phyloP scores from a whole-genome alignment of 495 filamentous ascomycete genomes.

The Hypoxylon subgilvum region DNA sequence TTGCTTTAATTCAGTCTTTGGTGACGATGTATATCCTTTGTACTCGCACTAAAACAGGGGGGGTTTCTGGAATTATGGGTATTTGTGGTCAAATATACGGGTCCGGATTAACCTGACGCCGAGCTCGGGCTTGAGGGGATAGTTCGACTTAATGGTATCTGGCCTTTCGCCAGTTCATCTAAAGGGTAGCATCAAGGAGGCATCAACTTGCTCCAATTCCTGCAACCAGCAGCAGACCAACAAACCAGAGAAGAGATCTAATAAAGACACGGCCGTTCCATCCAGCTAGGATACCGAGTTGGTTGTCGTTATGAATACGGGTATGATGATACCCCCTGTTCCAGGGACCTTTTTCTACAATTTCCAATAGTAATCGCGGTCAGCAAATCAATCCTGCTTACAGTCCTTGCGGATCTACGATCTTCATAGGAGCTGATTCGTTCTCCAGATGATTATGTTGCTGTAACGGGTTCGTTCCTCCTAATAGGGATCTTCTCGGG shows the following conservation, averaged over 20 bases:
- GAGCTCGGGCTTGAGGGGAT: too few relatives aligned
- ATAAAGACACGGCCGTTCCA: background rate
- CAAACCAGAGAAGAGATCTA: background rate
- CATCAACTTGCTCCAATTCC: background rate
- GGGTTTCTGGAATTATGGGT: too few relatives aligned
- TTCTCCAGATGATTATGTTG: background rate
- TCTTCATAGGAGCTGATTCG: background rate
- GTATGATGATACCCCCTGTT: background rate
- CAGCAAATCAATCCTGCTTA: constrained; percentile 1
- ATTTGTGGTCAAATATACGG: too few relatives aligned
- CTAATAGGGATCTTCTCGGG: background rate
- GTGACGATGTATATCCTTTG: too few relatives aligned
- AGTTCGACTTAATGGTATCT: background rate
- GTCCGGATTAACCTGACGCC: too few relatives aligned
- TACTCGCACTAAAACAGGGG: too few relatives aligned
- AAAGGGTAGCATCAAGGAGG: background rate
- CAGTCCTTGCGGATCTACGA: constrained; percentile 11
- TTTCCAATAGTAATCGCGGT: constrained; percentile 2
- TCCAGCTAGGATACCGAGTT: background rate
- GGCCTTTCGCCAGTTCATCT: background rate
- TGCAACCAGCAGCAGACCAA: background rate
- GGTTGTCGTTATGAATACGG: background rate
- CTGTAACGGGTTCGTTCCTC: constrained; percentile 1
- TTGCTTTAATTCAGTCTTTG: too few relatives aligned
- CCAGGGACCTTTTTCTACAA: background rate